Evolutionary conservation across 805 yeast genomes (phyloP).

Genomic region (Helenozyma rhizophorensis): DNA sequence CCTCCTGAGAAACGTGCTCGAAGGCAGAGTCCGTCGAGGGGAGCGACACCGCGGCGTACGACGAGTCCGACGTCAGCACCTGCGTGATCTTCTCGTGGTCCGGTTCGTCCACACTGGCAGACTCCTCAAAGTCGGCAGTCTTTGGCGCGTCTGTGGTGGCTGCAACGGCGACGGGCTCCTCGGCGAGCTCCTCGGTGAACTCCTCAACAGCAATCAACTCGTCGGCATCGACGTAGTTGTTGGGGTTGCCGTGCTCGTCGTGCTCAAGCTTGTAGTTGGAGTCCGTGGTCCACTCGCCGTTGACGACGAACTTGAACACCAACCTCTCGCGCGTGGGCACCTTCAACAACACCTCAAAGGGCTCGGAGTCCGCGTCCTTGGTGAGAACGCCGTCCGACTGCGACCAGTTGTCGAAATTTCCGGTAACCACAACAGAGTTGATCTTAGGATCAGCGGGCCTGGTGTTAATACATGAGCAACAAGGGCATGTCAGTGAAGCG

Average conservation of each 20-base stretch:
- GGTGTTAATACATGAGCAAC: constrained; percentile 3
- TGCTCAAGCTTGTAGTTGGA: constrained; percentile 19
- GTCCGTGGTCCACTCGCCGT: constrained; percentile 30
- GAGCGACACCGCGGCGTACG: constrained; percentile 36
- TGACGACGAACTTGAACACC: constrained; percentile 35
- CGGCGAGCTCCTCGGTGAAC: too few species aligned
- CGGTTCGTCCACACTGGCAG: constrained; percentile 1
- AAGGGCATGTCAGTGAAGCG: background rate
- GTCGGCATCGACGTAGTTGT: constrained; percentile 28
- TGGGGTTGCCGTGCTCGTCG: constrained; percentile 34
- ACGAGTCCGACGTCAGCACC: constrained; percentile 27
- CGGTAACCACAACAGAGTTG: constrained; percentile 33
- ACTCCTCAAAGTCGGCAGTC: too few species aligned
- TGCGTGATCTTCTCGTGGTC: constrained; percentile 16
- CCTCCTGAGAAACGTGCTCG: constrained; percentile 9
- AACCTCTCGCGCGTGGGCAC: constrained; percentile 21
- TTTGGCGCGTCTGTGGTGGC: background rate
- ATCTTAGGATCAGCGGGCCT: constrained; percentile 14
- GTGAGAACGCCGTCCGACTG: constrained; percentile 16
- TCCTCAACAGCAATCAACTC: constrained; percentile 16
- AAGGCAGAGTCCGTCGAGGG: constrained; percentile 18
- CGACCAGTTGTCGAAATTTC: constrained; percentile 39
- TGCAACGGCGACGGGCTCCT: too few species aligned
- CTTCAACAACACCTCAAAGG: constrained; percentile 19
- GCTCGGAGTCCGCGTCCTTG: constrained; percentile 8